These are phyloP conservation scores for Schrenkiella parvula DNA, from an alignment of 345 rosid genomes.

Conservation along the genomic window DNA sequence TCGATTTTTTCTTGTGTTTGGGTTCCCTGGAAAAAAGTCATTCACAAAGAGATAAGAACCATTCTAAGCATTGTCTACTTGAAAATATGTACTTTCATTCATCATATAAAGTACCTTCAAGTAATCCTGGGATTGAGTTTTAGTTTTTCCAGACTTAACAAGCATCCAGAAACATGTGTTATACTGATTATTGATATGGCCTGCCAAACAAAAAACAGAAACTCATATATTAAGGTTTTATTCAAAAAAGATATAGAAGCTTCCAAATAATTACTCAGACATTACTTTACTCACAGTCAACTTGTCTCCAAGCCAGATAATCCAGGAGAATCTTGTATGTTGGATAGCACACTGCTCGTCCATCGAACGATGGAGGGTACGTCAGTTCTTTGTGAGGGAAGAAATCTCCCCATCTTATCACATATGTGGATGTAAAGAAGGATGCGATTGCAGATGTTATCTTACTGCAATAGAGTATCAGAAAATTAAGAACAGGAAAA, in stretches of 20 bases:
- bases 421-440: conserved; percentile 66
- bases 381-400: conserved; percentile 60
- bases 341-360: conserved; percentile 87
- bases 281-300: conserved; percentile 68
- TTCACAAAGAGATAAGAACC: conserved; percentile 4
- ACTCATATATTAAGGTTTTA: background rate
- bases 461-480: conserved; percentile 39
- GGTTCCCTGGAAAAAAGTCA: conserved; percentile 56
- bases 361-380: conserved; percentile 80
- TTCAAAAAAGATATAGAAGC: background rate
- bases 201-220: conserved; percentile 37
- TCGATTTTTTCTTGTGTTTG: conserved; percentile 72
- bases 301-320: conserved; percentile 95
- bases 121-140: conserved; percentile 62
- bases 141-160: conserved; percentile 77
- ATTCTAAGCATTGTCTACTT: too few species aligned
- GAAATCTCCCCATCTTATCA: conserved; percentile 68
- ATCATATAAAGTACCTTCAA: conserved; percentile 50
- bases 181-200: conserved; percentile 93
- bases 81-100: background rate
- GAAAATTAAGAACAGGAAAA: background rate
- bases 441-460: conserved; percentile 63
- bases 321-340: conserved; percentile 68
- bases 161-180: conserved; percentile 97
- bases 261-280: background rate